Evolutionary conservation across 257 asterid genomes (phyloP).

Genomic region (Solanum dulcamara): DNA sequence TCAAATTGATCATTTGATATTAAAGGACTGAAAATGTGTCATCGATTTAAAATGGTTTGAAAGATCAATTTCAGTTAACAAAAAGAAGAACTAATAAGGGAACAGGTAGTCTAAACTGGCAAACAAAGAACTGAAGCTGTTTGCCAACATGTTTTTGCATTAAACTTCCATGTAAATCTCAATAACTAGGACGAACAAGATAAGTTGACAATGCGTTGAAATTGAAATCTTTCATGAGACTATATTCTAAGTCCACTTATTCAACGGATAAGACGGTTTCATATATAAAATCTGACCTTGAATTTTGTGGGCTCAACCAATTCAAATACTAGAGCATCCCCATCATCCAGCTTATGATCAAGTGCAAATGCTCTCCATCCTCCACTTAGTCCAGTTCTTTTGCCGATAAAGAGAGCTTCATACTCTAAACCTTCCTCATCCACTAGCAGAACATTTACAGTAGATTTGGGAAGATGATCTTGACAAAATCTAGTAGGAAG

Average conservation of each 20-base stretch:
- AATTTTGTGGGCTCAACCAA: constrained; percentile 60
- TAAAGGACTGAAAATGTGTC: background rate
- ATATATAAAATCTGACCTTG: constrained; percentile 38
- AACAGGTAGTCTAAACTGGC: background rate
- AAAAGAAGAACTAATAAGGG: background rate
- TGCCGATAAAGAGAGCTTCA: constrained; percentile 50
- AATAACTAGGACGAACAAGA: background rate
- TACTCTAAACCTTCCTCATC: constrained; percentile 52
- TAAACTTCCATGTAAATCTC: too few species aligned
- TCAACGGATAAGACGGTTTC: background rate
- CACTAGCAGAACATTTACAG: constrained; percentile 42
- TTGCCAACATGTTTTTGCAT: background rate
- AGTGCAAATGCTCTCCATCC: constrained; percentile 96
- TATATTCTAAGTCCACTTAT: background rate
- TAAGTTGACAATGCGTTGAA: background rate
- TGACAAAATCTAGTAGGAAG: constrained; percentile 58
- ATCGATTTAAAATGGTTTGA: background rate
- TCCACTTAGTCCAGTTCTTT: constrained; percentile 75
- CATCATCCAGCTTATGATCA: constrained; percentile 81
- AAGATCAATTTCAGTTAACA: background rate
- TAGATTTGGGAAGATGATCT: constrained; percentile 51
- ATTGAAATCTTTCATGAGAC: background rate
- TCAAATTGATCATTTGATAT: background rate
- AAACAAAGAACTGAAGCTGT: background rate
- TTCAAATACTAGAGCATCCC: constrained; percentile 78